Evolutionary conservation across 306 rosid genomes (phyloP).

Genomic region (Malus sylvestris): DNA sequence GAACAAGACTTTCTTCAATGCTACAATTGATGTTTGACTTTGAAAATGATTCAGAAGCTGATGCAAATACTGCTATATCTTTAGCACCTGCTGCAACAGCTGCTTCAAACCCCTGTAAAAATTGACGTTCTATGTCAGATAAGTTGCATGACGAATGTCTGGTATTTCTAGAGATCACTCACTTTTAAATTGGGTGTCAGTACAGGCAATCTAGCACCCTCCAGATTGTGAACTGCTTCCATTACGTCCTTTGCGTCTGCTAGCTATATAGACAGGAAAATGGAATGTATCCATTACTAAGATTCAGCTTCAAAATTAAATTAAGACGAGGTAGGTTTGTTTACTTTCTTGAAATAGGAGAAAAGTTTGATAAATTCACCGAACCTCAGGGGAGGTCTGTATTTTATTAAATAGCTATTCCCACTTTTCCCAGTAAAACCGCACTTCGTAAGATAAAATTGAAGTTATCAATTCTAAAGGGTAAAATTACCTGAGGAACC

Average conservation of each 20-base stretch:
- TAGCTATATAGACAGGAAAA: constrained; percentile 35
- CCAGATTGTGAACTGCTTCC: constrained; percentile 52
- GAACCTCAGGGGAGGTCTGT: background rate
- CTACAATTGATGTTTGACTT: constrained; percentile 83
- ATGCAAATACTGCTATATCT: constrained; percentile 81
- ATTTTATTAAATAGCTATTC: background rate
- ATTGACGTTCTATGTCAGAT: constrained; percentile 14
- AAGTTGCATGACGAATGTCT: background rate
- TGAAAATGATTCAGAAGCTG: constrained; percentile 91
- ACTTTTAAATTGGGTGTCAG: constrained; percentile 83
- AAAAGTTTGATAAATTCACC: background rate
- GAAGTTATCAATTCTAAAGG: background rate
- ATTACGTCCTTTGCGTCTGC: constrained; percentile 86
- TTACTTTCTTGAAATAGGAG: background rate
- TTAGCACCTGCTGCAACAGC: constrained; percentile 86
- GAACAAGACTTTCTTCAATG: constrained; percentile 71
- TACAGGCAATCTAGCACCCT: constrained; percentile 69
- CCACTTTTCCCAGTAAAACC: background rate
- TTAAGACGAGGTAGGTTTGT: background rate
- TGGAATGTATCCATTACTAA: background rate
- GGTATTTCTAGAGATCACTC: constrained; percentile 3
- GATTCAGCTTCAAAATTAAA: background rate
- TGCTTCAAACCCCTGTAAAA: constrained; percentile 73
- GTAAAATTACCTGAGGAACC: constrained; percentile 77
- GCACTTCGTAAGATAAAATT: background rate